Base-by-base conservation (phyloP, 441 rosid genomes). In the Dalechampia spathulata region DNA sequence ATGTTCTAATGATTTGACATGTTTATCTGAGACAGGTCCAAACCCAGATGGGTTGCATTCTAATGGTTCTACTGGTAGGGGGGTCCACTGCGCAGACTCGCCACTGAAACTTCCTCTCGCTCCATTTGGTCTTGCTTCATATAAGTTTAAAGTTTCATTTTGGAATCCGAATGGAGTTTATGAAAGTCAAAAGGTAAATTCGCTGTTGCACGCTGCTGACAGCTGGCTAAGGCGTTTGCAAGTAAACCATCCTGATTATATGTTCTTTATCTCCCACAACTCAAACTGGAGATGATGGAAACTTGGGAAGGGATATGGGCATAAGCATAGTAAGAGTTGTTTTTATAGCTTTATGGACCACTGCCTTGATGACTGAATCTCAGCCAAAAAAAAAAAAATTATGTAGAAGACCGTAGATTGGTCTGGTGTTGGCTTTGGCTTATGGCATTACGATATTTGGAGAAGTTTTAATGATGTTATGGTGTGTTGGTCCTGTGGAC, bases 81-180 rank as follows among this genome's bases (percentile, higher is more conserved):
- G 74, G 66, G 63, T 26, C 52, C 51, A 49, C 48, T 54, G 56
- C 4, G 66, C 57, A 25, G 55, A n/a, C 54, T 41, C 70, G 51
- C 61, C 75, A 23, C 50, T 39, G 38, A 81, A 78, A 67, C 65
- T 72, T 4, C 57, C 85, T 61, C 81, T 75, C 50, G 69, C 76
- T 49, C 77, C n/a, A n/a, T n/a, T 87, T 55, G 93, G 93, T 46
- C 86, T 87, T 10, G 93, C 87, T 34, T 78, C 80, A n/a, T 81
- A 82, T 61, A 82, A 85, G 69, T 75, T 83, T 60, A 81, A 75
- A 70, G 64, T 70, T 54, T 81, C 92, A 1, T 75, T 85, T 44
- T 79, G 88, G 83, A 76, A 68, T 42, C 66, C 68, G 40, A 62
- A 69, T 53, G 80, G 78, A 64, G 57, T 60, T 55, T 45, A 69